Base-by-base conservation (phyloP, 805 yeast species). In the Zygosaccharomyces lentus region DNA sequence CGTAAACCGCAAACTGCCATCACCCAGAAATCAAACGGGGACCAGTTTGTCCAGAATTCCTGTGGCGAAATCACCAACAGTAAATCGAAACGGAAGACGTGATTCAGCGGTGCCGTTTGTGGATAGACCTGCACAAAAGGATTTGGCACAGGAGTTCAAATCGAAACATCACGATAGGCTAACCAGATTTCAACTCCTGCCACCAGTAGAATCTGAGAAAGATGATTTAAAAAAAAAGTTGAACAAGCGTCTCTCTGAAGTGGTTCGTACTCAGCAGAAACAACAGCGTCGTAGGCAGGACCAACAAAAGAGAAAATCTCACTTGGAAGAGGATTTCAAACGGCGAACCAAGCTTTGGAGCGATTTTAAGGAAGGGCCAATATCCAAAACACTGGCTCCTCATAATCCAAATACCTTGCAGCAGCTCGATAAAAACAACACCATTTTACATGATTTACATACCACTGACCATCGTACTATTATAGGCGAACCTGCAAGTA, bases 251-350 rank as follows among this genome's bases (percentile, higher is more conserved):
- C 44, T 63, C 27, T 58, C 65, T 17, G 66, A 59, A 26, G 65
- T 63, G 6, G 55, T 59, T 51, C 52, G 64, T 36, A 58, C 60
- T 23, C 67, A 63, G 47, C 64, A 62, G 41, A 61, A 61, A 38
- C 59, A 54, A 34, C 57, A 53, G 34, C 53, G 55, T 13, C 52
- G 57, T 24, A 54, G 56, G 35, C 55, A 49, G 30, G 61, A 58
- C 17, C 57, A 56, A n/a, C 58, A 57, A 32, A 59, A 58, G 45
- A 54, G 62, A 16, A 57, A 54, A 45, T 50, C 64, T 2, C 58
- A 56, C n/a, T 34, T 56, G 17, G 62, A 55, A 31, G 62, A 56
- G n/a, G 64, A 58, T 15, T 31, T 48, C n/a, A 53, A 49, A 38
- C 48, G 57, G 25, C 49, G 58, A 30, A 50, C 59, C 8, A 54